Percentiles rank a stretch among this genome's conserved stretches.
Evolutionary conservation across 257 asterid species (phyloP).

Genomic region (Lithospermum erythrorhizon): DNA sequence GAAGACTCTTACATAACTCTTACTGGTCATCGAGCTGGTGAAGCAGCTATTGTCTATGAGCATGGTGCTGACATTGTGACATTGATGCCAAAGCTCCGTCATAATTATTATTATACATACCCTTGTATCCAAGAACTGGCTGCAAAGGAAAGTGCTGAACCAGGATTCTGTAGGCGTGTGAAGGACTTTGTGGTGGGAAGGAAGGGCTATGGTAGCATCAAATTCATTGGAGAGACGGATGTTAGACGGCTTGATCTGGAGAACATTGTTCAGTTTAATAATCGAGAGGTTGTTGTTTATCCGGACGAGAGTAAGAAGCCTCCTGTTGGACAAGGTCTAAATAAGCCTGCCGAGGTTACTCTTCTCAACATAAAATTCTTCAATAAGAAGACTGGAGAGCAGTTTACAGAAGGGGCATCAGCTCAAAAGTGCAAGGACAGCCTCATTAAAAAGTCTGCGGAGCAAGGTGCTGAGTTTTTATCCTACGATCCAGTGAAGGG

Average conservation of each 20-base stretch:
- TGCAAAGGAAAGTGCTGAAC: constrained; percentile 50
- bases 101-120: constrained; percentile 73
- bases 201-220: constrained; percentile 50
- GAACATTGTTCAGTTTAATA: constrained; percentile 43
- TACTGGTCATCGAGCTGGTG: constrained; percentile 83
- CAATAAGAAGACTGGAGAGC: constrained; percentile 43
- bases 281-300: constrained; percentile 55
- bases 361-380: constrained; percentile 58
- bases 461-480: constrained; percentile 58
- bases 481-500: constrained; percentile 51
- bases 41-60: constrained; percentile 88
- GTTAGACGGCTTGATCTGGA: constrained; percentile 52
- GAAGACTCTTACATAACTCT: constrained; percentile 45
- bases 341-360: constrained; percentile 63
- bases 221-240: constrained; percentile 64
- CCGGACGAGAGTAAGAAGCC: constrained; percentile 53
- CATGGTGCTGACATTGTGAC: constrained; percentile 93
- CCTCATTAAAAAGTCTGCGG: constrained; percentile 40
- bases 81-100: constrained; percentile 91
- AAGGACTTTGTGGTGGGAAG: constrained; percentile 60
- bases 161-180: constrained; percentile 56
- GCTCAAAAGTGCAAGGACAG: constrained; percentile 32
- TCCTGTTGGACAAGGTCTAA: constrained; percentile 49
- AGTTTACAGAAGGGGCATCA: constrained; percentile 37
- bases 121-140: constrained; percentile 91